Evolutionary conservation across 768 basidiomycete species (phyloP), one percentile per base, ranked within the genome.

Genomic region (Termitomyces sp.): DNA sequence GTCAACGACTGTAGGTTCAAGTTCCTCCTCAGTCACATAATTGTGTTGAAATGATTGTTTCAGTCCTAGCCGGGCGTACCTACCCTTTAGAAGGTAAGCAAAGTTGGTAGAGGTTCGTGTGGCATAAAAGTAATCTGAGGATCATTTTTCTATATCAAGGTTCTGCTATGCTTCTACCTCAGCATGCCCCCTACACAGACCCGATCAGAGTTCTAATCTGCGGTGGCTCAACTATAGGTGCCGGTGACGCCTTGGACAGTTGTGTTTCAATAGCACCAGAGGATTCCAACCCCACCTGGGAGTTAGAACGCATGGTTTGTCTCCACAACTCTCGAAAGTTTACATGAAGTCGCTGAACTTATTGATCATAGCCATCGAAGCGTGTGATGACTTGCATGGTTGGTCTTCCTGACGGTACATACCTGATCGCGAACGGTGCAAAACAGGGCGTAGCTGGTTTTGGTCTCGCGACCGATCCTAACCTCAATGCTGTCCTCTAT

Each of bases 361-460:
- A n/a, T 31, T 5, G 28, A 53, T 34, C 57, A 1, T 56, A 88
- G 87, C 87, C 86, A 5, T 86, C 84, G 0, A 77, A 76, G 59
- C 84, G 90, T 57, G 90, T 92, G 18, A 86, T 92, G 86, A 73
- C 87, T 1, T 88, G 86, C 73, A 84, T 89, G 71, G 85, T 80
- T 50, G 77, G 83, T 0, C 78, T 91, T 34, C 89, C 90, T 0
- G 83, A 84, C 62, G 88, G 88, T n/a, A 89, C 88, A 0, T 81
- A 83, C 72, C 71, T 92, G 73, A 90, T 92, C 62, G 56, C 87
- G 68, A 91, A 92, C 45, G 90, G 90, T 6, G 90, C 85, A 0
- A 78, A 76, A 8, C 80, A 84, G 60, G 88, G 90, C 42, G 73
- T 82, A 28, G 87, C 87, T 3, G 89, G 89, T 15, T 91, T 91